Evolutionary conservation across 75 land plant species (phyloP), one percentile per base, ranked within the genome.

Genomic region (Azolla pinnata): DNA sequence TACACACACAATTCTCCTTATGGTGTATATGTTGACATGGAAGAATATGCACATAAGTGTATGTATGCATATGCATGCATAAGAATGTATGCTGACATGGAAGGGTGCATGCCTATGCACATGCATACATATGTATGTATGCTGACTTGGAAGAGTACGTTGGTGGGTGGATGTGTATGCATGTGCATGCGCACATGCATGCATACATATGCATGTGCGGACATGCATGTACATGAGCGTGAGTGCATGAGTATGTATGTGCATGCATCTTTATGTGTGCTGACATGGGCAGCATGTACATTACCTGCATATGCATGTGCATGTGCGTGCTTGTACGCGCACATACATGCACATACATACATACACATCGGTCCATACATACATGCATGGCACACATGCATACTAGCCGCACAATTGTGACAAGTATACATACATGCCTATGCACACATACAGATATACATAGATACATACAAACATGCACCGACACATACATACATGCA

Each of bases 291-390:
- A n/a, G n/a, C n/a, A n/a, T n/a, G n/a, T n/a, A n/a, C n/a, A n/a
- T n/a, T n/a, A n/a, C n/a, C n/a, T n/a, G 42, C 14, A 14, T 38
- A 14, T 38, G 42, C 14, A 38, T 38, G 42, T 14, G 14, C 42
- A 38, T 38, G 42, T 38, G 7, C 42, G 42, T 38, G 42, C 42
- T n/a, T n/a, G n/a, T n/a, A n/a, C n/a, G n/a, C n/a, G n/a, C n/a
- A n/a, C n/a, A n/a, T n/a, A n/a, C n/a, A n/a, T n/a, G n/a, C n/a
- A n/a, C n/a, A n/a, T n/a, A n/a, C n/a, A n/a, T n/a, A n/a, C n/a
- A n/a, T n/a, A n/a, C n/a, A n/a, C n/a, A n/a, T n/a, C n/a, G n/a
- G n/a, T n/a, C n/a, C n/a, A n/a, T n/a, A n/a, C n/a, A n/a, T n/a
- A n/a, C n/a, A n/a, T n/a, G n/a, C n/a, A n/a, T n/a, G n/a, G n/a